These are phyloP conservation scores for Aristolochia californica DNA, from an alignment of 164 flowering plant species.

Conservation along the genomic window DNA sequence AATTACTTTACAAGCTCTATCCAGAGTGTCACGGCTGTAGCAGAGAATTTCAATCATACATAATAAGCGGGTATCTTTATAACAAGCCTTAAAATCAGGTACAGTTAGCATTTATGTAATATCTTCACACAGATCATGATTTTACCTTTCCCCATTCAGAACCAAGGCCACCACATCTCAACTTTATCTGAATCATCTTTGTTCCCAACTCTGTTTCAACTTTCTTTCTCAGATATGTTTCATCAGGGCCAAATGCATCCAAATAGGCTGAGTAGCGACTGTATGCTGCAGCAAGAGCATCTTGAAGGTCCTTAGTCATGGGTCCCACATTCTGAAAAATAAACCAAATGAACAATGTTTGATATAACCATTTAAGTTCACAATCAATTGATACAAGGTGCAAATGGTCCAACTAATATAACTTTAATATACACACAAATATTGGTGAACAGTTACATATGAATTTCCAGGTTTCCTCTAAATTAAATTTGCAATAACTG, in stretches of 20 bases:
- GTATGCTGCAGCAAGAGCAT: conserved; percentile 42
- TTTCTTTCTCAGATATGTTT: conserved; percentile 64
- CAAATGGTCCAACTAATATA: no score
- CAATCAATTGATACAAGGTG: neutral
- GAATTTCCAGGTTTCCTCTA: no score
- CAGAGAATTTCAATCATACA: no score
- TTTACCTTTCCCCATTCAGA: conserved; percentile 95
- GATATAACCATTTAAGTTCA: no score
- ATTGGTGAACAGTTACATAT: no score
- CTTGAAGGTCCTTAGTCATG: conserved; percentile 36
- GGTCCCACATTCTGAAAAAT: conserved; percentile 56
- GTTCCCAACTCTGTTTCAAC: conserved; percentile 83
- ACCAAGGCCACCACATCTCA: conserved; percentile 75
- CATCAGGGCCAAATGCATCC: conserved; percentile 83
- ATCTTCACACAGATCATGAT: neutral
- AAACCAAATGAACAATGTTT: neutral
- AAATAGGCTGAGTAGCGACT: conserved; percentile 58
- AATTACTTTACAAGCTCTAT: no score
- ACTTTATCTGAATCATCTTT: conserved; percentile 81
- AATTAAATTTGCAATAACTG: no score
- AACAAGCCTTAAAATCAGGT: no score
- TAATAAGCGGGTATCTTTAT: no score
- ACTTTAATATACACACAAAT: no score
- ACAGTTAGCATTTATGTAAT: no score
- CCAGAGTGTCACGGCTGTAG: no score